phyloP scores from a whole-genome alignment of 2,329 filamentous ascomycete genomes.

The Aspergillus sp. region DNA sequence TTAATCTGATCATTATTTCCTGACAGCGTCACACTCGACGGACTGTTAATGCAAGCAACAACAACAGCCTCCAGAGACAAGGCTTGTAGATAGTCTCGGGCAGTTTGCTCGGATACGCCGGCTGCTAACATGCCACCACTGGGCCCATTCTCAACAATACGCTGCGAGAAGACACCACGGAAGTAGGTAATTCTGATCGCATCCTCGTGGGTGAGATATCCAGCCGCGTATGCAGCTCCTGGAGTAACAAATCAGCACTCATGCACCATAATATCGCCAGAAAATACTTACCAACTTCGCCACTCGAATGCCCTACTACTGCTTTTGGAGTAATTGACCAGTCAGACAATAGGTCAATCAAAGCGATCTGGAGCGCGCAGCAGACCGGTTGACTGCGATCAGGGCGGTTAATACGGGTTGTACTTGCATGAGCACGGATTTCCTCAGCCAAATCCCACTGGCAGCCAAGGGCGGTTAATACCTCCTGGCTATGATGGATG shows the following conservation, averaged over 20 bases:
- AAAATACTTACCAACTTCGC: conserved; percentile 27
- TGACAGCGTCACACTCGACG: conserved; percentile 45
- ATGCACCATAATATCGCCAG: no score
- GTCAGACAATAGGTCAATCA: conserved; percentile 26
- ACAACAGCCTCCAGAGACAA: neutral
- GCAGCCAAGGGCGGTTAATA: conserved; percentile 15
- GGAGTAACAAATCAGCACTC: no score
- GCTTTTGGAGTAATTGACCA: conserved; percentile 24
- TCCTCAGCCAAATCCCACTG: conserved; percentile 31
- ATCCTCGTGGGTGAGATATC: conserved; percentile 20
- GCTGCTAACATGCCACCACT: conserved; percentile 26
- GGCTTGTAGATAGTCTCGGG: neutral
- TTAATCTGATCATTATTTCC: conserved; percentile 53
- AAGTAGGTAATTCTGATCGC: conserved; percentile 28
- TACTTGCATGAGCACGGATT: conserved; percentile 15
- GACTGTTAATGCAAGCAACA: neutral
- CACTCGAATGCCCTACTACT: conserved; percentile 33
- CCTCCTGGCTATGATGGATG: conserved; percentile 2
- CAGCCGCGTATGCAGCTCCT: conserved; percentile 32
- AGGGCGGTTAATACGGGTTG: conserved; percentile 23
- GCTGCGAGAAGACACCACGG: conserved; percentile 23
- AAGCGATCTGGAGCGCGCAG: conserved; percentile 30
- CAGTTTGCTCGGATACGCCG: neutral
- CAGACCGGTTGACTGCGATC: conserved; percentile 29
- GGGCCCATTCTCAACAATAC: conserved; percentile 14